A percentile compares a stretch with the other conserved stretches of the same genome.
These are phyloP conservation scores for Saturnispora zaruensis DNA, from an alignment of 805 yeast genomes.

Conservation along the genomic window DNA sequence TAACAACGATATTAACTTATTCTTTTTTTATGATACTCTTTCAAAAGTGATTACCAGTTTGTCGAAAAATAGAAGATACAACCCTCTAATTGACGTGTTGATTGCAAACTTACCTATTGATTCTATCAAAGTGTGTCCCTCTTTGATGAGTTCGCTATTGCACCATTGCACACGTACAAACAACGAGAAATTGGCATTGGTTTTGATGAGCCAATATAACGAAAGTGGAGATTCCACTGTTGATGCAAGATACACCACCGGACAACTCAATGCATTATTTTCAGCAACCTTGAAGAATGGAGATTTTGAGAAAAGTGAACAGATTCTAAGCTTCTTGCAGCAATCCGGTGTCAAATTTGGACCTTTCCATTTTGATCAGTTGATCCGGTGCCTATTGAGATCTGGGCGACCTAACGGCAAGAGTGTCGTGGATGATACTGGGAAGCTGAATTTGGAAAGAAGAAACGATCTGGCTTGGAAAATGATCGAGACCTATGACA, in stretches of 20 bases:
- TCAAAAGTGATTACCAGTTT: slow-evolving; percentile 22
- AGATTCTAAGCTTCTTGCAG: slow-evolving; percentile 23
- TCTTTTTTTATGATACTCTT: slow-evolving; percentile 23
- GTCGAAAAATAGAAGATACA: slow-evolving; percentile 26
- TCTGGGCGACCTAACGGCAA: not conserved
- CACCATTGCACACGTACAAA: slow-evolving; percentile 23
- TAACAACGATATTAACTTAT: slow-evolving; percentile 24
- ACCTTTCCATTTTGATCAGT: slow-evolving; percentile 26
- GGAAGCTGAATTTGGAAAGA: not conserved
- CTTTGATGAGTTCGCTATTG: slow-evolving; percentile 26
- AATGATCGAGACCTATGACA: slow-evolving; percentile 16
- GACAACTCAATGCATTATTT: slow-evolving; percentile 26
- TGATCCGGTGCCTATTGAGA: slow-evolving; percentile 22
- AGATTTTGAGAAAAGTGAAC: slow-evolving; percentile 24
- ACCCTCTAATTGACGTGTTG: slow-evolving; percentile 19
- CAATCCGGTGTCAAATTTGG: slow-evolving; percentile 20
- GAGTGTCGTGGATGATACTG: not conserved
- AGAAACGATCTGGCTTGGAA: slow-evolving; percentile 22
- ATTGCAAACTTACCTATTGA: slow-evolving; percentile 27
- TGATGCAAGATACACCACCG: slow-evolving; percentile 20
- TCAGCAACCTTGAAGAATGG: slow-evolving; percentile 21
- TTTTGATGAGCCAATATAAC: slow-evolving; percentile 22
- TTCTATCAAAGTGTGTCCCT: slow-evolving; percentile 27
- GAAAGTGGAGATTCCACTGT: slow-evolving; percentile 17
- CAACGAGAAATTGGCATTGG: slow-evolving; percentile 20